Percentiles rank a stretch among this genome's conserved stretches.
phyloP scores from a whole-genome alignment of 805 yeast species.

The Tetrapisispora phaffii region DNA sequence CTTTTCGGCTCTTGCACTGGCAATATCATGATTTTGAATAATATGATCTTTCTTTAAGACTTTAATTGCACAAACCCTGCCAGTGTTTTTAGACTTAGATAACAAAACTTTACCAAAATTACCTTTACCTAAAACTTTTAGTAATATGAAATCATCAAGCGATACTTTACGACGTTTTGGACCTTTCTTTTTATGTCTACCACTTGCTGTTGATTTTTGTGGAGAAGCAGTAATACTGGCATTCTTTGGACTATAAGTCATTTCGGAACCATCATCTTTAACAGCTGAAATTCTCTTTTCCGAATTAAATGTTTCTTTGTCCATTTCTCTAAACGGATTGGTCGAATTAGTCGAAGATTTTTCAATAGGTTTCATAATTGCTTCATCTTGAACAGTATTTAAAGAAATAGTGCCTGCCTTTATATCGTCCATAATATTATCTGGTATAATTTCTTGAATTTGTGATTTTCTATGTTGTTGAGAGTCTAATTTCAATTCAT shows the following conservation, averaged over 20 bases:
- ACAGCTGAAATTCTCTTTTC: constrained; percentile 8
- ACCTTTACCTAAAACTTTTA: constrained; percentile 96
- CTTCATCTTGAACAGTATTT: constrained; percentile 2
- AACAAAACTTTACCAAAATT: constrained; percentile 97
- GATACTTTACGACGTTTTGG: constrained; percentile 65
- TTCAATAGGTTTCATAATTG: background rate
- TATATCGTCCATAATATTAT: background rate
- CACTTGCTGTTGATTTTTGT: constrained; percentile 11
- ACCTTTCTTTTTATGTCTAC: constrained; percentile 20
- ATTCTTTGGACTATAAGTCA: background rate
- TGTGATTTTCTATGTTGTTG: background rate
- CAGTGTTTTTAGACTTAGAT: constrained; percentile 82
- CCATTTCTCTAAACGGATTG: constrained; percentile 23
- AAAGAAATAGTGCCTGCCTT: background rate
- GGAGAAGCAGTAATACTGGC: constrained; percentile 11
- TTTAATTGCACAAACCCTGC: constrained; percentile 84
- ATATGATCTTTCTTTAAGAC: constrained; percentile 93
- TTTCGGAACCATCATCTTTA: background rate
- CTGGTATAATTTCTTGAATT: constrained; percentile 1
- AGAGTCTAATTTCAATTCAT: constrained; percentile 8
- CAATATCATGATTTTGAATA: constrained; percentile 91
- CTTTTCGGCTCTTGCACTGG: constrained; percentile 89
- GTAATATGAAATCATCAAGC: constrained; percentile 84
- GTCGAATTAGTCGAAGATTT: constrained; percentile 4
- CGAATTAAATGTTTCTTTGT: constrained; percentile 12